phyloP scores from a whole-genome alignment of 179 eudicot species.

The Heliamphora pulchella region DNA sequence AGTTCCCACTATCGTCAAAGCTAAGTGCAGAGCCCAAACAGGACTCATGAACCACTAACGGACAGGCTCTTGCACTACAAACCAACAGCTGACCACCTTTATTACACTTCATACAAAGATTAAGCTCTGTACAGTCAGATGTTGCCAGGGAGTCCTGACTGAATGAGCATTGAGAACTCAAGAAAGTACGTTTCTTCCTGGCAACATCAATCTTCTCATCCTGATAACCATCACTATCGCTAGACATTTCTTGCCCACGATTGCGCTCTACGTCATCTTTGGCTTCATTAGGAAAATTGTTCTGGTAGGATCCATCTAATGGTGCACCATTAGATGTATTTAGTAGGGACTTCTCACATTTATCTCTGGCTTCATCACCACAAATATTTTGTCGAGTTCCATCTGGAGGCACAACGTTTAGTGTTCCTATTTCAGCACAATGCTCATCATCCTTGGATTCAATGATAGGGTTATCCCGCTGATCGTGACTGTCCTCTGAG shows the following conservation, averaged over 20 bases:
- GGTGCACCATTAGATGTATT: slow-evolving; percentile 13
- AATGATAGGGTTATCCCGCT: slow-evolving; percentile 8
- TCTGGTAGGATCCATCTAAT: slow-evolving; percentile 1
- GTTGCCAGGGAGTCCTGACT: slow-evolving; percentile 39
- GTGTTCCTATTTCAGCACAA: slow-evolving; percentile 12
- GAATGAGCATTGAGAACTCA: slow-evolving; percentile 35
- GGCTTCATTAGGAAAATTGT: slow-evolving; percentile 8
- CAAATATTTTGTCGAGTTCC: slow-evolving; percentile 10
- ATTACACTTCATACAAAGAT: slow-evolving; percentile 59
- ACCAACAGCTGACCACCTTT: slow-evolving; percentile 49
- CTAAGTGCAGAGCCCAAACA: slow-evolving; percentile 48
- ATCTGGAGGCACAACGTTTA: slow-evolving; percentile 2
- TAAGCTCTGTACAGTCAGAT: slow-evolving; percentile 32
- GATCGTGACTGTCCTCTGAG: not conserved
- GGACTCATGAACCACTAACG: slow-evolving; percentile 51
- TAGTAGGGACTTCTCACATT: slow-evolving; percentile 2
- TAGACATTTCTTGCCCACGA: slow-evolving; percentile 15
- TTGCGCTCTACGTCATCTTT: slow-evolving; percentile 6
- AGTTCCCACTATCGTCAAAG: slow-evolving; percentile 44
- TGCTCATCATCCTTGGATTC: slow-evolving; percentile 15
- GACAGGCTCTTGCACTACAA: slow-evolving; percentile 52
- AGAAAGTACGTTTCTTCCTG: slow-evolving; percentile 27
- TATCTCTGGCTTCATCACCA: slow-evolving; percentile 16
- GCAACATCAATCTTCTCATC: slow-evolving; percentile 30
- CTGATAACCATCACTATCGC: slow-evolving; percentile 24